Conservation (phyloP, 495 filamentous ascomycete species). For the Talaromyces stipitatus region DNA sequence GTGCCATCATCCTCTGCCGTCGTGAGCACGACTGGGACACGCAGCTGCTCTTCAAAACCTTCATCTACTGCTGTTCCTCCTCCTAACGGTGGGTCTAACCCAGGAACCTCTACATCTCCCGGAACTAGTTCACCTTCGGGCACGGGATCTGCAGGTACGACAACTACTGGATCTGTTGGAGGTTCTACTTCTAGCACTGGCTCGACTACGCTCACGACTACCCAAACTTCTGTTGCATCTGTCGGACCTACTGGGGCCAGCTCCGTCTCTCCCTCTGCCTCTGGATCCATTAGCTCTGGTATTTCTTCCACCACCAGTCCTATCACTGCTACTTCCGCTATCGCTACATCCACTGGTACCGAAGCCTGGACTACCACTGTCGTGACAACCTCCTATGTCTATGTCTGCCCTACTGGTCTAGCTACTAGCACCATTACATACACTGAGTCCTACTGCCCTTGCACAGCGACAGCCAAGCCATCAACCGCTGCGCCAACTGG, state of each 20-base stretch:
- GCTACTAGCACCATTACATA: slow-evolving; percentile 34
- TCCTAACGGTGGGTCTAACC: background rate
- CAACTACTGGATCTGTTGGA: background rate
- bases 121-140: background rate
- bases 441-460: slow-evolving; percentile 33
- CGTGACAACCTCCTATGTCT: slow-evolving; percentile 34
- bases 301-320: background rate
- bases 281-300: background rate
- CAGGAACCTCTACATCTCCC: background rate
- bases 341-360: slow-evolving; percentile 10
- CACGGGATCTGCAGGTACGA: background rate
- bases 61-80: background rate
- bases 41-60: background rate
- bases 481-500: slow-evolving; percentile 23
- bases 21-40: background rate
- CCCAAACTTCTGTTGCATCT: background rate
- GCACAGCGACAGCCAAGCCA: slow-evolving; percentile 15
- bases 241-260: background rate
- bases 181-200: slow-evolving; percentile 1
- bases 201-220: background rate
- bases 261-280: no score
- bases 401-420: slow-evolving; percentile 38
- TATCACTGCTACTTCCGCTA: slow-evolving; percentile 5
- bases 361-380: slow-evolving; percentile 37
- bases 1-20: background rate